Evolutionary conservation across 2,329 filamentous ascomycete genomes (phyloP).

Genomic region (Fusarium sp.): DNA sequence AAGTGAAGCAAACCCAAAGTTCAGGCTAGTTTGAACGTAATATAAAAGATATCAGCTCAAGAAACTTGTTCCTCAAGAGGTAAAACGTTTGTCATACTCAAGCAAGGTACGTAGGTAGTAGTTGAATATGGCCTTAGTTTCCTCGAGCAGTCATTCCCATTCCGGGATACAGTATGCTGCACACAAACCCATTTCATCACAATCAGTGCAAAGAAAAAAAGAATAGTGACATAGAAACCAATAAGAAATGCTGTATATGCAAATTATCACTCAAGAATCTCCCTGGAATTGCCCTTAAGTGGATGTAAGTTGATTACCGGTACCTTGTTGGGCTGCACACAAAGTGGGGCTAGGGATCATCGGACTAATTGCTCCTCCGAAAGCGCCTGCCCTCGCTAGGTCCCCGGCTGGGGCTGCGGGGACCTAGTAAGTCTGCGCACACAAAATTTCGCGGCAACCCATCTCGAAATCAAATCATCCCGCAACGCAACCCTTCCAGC

Average conservation of each 20-base stretch:
- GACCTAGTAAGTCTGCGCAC: constrained; percentile 54
- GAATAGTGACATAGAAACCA: neutral
- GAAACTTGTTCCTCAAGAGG: too few relatives aligned
- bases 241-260: neutral
- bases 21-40: too few relatives aligned
- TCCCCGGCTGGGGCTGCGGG: constrained; percentile 54
- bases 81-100: too few relatives aligned
- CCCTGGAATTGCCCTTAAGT: constrained; percentile 5
- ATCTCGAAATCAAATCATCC: constrained; percentile 54
- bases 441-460: constrained; percentile 58
- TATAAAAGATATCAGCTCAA: too few relatives aligned
- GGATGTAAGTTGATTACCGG: constrained; percentile 2
- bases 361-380: constrained; percentile 11
- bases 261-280: neutral
- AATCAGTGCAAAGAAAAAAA: neutral
- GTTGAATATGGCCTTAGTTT: too few relatives aligned
- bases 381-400: constrained; percentile 20
- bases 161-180: too few relatives aligned
- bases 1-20: too few relatives aligned
- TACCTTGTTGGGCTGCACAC: constrained; percentile 25
- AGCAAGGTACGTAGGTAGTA: too few relatives aligned
- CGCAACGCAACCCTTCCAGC: constrained; percentile 51
- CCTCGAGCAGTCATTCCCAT: too few relatives aligned
- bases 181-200: too few relatives aligned
- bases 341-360: neutral